Evolutionary conservation across 2,329 filamentous ascomycete species (phyloP).

Genomic region (Tolypocladium ophioglossoides): DNA sequence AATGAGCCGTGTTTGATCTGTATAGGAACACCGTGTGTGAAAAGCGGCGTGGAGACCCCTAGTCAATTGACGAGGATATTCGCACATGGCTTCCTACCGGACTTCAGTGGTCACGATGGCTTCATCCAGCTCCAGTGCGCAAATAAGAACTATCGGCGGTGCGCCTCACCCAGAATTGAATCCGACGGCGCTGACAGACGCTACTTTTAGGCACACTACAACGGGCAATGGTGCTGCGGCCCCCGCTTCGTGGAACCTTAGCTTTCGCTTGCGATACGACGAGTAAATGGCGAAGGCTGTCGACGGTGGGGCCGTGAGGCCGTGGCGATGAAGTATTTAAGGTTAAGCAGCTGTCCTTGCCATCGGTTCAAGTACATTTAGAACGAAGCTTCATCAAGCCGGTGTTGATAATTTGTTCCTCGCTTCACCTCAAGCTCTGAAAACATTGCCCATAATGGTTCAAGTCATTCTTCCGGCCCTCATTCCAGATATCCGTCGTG

Average conservation of each 20-base stretch:
- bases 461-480: conserved; percentile 33
- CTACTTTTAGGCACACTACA: neutral
- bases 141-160: too few relatives aligned
- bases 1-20: too few relatives aligned
- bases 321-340: neutral
- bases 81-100: too few relatives aligned
- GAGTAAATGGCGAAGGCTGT: neutral
- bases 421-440: neutral
- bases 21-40: too few relatives aligned
- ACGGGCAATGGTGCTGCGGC: neutral
- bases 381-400: neutral
- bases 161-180: too few relatives aligned
- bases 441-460: conserved; percentile 16
- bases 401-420: neutral
- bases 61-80: too few relatives aligned
- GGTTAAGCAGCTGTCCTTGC: neutral
- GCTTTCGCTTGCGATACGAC: neutral
- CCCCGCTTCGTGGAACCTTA: neutral
- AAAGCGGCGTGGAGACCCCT: too few relatives aligned
- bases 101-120: too few relatives aligned
- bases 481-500: conserved; percentile 31
- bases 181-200: too few relatives aligned
- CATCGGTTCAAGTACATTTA: neutral
- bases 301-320: neutral
- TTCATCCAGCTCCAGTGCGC: too few relatives aligned